phyloP scores from a whole-genome alignment of 768 basidiomycete genomes.

The Tremella yokohamensis region DNA sequence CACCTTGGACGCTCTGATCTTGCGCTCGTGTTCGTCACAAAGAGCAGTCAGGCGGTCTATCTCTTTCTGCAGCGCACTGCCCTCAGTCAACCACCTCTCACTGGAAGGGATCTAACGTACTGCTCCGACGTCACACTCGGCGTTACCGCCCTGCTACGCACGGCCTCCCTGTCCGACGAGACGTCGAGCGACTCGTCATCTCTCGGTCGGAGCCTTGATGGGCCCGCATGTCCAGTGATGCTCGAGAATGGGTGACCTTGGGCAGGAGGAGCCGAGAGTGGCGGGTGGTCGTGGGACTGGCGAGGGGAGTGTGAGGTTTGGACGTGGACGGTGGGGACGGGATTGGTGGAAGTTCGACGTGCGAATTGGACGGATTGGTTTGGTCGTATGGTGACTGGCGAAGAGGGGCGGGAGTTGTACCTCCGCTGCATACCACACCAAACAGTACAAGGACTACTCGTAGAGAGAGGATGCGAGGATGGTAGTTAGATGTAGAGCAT shows the following conservation, averaged over 20 bases:
- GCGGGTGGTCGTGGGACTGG: too few relatives aligned
- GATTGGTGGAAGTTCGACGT: too few relatives aligned
- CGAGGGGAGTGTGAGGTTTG: too few relatives aligned
- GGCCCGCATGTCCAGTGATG: background rate
- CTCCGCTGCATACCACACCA: too few relatives aligned
- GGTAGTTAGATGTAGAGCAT: too few relatives aligned
- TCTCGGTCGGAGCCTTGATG: conserved; percentile 1
- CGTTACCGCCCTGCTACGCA: background rate
- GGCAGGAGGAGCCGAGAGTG: background rate
- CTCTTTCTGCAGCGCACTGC: conserved; percentile 34
- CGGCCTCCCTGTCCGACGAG: background rate
- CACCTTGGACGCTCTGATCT: conserved; percentile 33
- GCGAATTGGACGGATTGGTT: too few relatives aligned
- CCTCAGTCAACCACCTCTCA: conserved; percentile 9
- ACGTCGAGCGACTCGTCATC: background rate
- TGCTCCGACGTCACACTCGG: background rate
- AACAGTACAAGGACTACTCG: too few relatives aligned
- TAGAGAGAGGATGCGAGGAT: too few relatives aligned
- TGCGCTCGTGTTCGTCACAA: conserved; percentile 38
- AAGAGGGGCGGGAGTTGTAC: too few relatives aligned
- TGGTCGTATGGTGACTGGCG: too few relatives aligned
- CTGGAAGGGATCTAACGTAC: background rate
- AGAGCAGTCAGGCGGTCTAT: conserved; percentile 28
- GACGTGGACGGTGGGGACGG: too few relatives aligned
- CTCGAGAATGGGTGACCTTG: background rate